Evolutionary conservation across 106 monocot species (phyloP), one percentile per base, ranked within the genome.

Genomic region (Acorus gramineus): DNA sequence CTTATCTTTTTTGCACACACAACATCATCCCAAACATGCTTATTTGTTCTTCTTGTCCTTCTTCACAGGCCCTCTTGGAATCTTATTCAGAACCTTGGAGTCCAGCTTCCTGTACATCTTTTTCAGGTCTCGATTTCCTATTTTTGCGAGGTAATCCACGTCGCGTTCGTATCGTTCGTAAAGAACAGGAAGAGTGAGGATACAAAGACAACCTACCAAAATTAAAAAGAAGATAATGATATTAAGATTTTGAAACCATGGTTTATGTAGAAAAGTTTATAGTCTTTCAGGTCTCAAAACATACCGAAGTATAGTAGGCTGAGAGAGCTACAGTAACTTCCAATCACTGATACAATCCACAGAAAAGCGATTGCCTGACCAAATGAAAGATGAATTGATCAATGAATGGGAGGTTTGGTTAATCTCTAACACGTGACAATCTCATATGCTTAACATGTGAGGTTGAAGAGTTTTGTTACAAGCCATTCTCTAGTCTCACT

Each of bases 281-380:
- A 67, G 55, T 8, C 47, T 55, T 44, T 49, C 60, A 54, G 72
- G 11, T 10, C 59, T 50, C 55, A 69, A 48, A 7, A 49, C 57
- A 55, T 75, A 88, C 87, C 75, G 8, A 84, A 67, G 44, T 83
- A 88, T 54, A 88, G 14, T 43, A 88, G 78, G 49, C 50, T 71
- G 28, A 80, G 56, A 1, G 78, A 55, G 59, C 64, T 78, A 63
- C 78, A 81, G 43, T 14, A 69, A 53, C 73, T 88, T 59, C 87
- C 87, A 14, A 88, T 57, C 6, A 76, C 73, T 60, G 87, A 77
- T 48, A 88, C n/a, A 4, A 81, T 73, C 80, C 81, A 88, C 0
- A 88, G 75, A 56, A 66, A 78, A 64, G 12, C 56, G 44, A 88
- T 71, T 48, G 70, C 65, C 87, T 88, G 53, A 3, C 11, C 7